Base-by-base conservation (phyloP, 805 yeast species). In the Ogataea corticis region DNA sequence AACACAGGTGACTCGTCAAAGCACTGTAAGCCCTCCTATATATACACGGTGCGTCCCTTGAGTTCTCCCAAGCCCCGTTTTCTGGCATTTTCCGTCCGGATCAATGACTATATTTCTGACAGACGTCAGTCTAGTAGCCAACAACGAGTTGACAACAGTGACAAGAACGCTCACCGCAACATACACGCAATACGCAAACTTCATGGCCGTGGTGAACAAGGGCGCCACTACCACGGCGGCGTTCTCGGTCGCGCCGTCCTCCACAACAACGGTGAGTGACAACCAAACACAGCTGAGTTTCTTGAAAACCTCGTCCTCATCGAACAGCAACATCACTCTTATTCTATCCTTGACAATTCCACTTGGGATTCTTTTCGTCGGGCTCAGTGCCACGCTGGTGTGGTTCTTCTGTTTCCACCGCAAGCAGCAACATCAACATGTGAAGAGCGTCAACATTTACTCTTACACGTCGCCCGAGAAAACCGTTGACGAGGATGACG, bases 61-160 rank as follows among this genome's bases (percentile, higher is more conserved):
- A 21, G 25, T 5, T 21, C 25, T 21, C 25, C 25, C 25, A 21
- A 21, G 25, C 25, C 25, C 25, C 25, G 7, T 21, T 21, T 15
- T n/a, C 14, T 11, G 28, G 2, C 19, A 14, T 7, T 30, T 15
- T 30, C 13, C 31, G 11, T 7, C 29, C 15, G 29, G 12, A 25
- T 11, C 21, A 3, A 40, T 39, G 41, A 41, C 41, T 36, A 25
- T 49, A 19, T n/a, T 39, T 16, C 38, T 50, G 16, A n/a, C 48
- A 7, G 50, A 34, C 10, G 25, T 47, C 30, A 35, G 34, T 18
- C 18, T 52, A 19, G 49, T 52, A 3, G 54, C 56, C 7, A 38
- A 52, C 15, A 36, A 52, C 45, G 51, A 52, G 14, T 36, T 52
- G 7, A 52, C 56, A 21, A 52, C 56, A 11, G 33, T 49, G 40